A percentile compares a stretch with the other conserved stretches of the same genome.
Conservation (phyloP, 805 yeast genomes). For the Saturnispora besseyi region DNA sequence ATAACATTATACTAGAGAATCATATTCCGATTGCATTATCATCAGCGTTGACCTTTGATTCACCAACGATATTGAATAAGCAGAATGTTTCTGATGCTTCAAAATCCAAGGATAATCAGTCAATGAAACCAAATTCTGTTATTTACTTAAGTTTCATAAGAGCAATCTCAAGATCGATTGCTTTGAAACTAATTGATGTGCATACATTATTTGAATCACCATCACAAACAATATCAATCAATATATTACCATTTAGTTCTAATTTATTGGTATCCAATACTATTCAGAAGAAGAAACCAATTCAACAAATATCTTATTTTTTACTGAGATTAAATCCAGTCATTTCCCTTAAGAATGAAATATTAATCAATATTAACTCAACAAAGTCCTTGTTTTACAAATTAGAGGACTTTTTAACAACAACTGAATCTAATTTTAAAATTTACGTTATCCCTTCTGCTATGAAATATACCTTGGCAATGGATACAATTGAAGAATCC, state of each 20-base stretch:
- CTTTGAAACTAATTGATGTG: slow-evolving; percentile 17
- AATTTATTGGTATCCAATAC: slow-evolving; percentile 27
- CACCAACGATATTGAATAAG: slow-evolving; percentile 9
- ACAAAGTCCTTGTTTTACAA: slow-evolving; percentile 19
- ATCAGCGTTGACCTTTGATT: slow-evolving; percentile 23
- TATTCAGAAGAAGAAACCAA: slow-evolving; percentile 14
- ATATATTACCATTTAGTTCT: slow-evolving; percentile 43
- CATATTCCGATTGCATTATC: slow-evolving; percentile 19
- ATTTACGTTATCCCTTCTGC: slow-evolving; percentile 4
- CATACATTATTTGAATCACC: slow-evolving; percentile 17
- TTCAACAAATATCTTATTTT: slow-evolving; percentile 15
- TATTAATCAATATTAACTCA: slow-evolving; percentile 30
- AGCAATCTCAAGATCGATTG: slow-evolving; percentile 37
- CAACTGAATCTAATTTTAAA: slow-evolving; percentile 3
- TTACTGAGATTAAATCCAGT: slow-evolving; percentile 40
- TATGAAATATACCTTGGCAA: slow-evolving; percentile 1
- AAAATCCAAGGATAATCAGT: slow-evolving; percentile 1
- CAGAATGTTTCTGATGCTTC: neutral
- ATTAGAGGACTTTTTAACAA: slow-evolving; percentile 28
- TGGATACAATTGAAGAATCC: neutral
- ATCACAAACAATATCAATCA: slow-evolving; percentile 24
- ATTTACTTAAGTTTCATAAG: slow-evolving; percentile 40
- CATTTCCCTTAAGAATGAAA: slow-evolving; percentile 36
- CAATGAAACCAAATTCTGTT: slow-evolving; percentile 23
- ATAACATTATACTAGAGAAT: slow-evolving; percentile 23